These are phyloP conservation scores for Sphaerosporella brunnea DNA, from an alignment of 495 filamentous ascomycete species.

Conservation along the genomic window DNA sequence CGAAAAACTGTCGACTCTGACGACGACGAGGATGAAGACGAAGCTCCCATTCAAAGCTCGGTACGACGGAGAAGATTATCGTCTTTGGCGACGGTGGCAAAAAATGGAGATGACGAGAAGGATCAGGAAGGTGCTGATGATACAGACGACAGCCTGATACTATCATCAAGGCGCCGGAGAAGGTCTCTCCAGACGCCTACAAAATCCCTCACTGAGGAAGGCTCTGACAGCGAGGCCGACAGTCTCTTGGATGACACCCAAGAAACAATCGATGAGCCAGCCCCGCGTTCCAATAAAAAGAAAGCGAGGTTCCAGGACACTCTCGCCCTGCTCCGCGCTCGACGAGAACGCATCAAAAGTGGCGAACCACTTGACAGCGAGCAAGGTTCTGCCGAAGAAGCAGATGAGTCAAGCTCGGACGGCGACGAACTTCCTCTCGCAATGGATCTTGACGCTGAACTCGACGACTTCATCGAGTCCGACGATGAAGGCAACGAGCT, in stretches of 20 bases:
- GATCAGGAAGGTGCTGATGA: conserved; percentile 6
- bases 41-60: not conserved
- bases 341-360: conserved; percentile 7
- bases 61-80: not conserved
- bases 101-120: not conserved
- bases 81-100: not conserved
- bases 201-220: not conserved
- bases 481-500: conserved; percentile 5
- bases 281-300: conserved; percentile 8
- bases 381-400: not conserved
- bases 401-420: conserved; percentile 6
- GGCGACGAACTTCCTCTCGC: not conserved
- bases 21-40: conserved; percentile 4
- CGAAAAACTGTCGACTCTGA: not conserved
- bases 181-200: not conserved
- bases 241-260: not conserved
- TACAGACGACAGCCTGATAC: conserved; percentile 11
- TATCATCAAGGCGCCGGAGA: conserved; percentile 1
- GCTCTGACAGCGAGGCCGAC: not conserved
- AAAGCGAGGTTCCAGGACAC: conserved; percentile 9
- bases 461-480: conserved; percentile 15
- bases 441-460: not conserved
- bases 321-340: conserved; percentile 10
- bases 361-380: not conserved
- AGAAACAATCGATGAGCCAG: not conserved